phyloP scores from a whole-genome alignment of 2,329 filamentous ascomycete species.

The Penicillium sp. region DNA sequence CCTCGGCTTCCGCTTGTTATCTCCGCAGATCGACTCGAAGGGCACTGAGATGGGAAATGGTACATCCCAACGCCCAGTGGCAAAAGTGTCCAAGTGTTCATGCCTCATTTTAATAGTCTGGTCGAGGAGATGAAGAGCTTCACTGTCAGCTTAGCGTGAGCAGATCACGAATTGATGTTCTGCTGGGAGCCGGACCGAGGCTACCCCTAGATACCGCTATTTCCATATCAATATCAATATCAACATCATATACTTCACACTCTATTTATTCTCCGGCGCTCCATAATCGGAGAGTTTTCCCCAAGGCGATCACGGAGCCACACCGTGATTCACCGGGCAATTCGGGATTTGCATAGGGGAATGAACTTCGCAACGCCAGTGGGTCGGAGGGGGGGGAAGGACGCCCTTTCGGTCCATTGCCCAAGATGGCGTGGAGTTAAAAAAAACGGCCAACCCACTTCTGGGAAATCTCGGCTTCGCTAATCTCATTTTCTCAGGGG shows the following conservation, averaged over 20 bases:
- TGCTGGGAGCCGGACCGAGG: background rate
- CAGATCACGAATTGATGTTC: background rate
- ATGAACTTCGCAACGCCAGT: constrained; percentile 9
- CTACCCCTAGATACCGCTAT: background rate
- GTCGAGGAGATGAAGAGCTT: background rate
- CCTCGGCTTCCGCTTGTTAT: constrained; percentile 9
- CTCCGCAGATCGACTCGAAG: constrained; percentile 5
- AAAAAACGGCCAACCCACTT: constrained; percentile 15
- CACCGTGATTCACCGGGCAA: constrained; percentile 13
- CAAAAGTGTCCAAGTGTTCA: background rate
- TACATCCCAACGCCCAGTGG: background rate
- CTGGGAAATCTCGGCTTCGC: constrained; percentile 1
- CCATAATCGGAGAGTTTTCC: constrained; percentile 1
- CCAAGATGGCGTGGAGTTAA: constrained; percentile 15
- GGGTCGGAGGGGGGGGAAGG: constrained; percentile 10
- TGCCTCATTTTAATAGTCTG: background rate
- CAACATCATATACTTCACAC: background rate
- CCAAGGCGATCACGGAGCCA: constrained; percentile 1
- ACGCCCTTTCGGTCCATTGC: constrained; percentile 15
- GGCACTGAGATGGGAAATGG: background rate
- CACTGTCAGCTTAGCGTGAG: background rate
- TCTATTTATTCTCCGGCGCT: background rate
- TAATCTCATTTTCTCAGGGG: constrained; percentile 8
- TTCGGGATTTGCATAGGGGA: constrained; percentile 22
- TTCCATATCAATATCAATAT: background rate